Percentiles rank a stretch among this genome's conserved stretches.
These are phyloP conservation scores for Mortierella sp. DNA, from an alignment of 371 early-diverging fungal species.

Conservation along the genomic window DNA sequence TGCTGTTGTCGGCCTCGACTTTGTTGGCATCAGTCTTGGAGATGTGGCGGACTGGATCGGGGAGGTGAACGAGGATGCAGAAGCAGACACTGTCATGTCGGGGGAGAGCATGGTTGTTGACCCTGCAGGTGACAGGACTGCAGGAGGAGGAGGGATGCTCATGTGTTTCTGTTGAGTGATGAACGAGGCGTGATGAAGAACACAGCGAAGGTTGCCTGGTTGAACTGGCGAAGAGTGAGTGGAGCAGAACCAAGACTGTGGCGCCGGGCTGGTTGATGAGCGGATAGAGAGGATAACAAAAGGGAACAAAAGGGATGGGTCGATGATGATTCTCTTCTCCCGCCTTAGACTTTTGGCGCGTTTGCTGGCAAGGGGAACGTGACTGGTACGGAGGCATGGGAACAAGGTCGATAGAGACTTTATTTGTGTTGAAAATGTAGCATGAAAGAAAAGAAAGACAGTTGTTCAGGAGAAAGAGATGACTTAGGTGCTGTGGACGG, in stretches of 20 bases:
- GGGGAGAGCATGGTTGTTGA: constrained; percentile 36
- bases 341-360: not conserved
- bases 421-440: not conserved
- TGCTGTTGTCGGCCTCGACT: constrained; percentile 52
- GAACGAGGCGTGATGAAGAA: not conserved
- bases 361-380: not conserved
- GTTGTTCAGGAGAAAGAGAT: not conserved
- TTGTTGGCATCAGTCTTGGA: constrained; percentile 53
- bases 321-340: not conserved
- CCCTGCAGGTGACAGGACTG: constrained; percentile 16
- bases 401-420: not conserved
- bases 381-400: not conserved
- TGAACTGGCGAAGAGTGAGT: not conserved
- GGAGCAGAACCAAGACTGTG: not conserved
- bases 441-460: not conserved
- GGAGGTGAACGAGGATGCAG: constrained; percentile 24
- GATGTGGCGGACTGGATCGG: constrained; percentile 53
- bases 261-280: not conserved
- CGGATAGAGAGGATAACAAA: not conserved
- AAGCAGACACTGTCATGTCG: constrained; percentile 8
- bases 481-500: constrained; percentile 6
- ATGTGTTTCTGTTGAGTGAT: not conserved
- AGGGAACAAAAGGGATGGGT: not conserved
- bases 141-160: constrained; percentile 10
- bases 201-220: not conserved